Evolutionary conservation across 768 basidiomycete genomes (phyloP), one percentile per base, ranked within the genome.

Genomic region (Suillus paluster): DNA sequence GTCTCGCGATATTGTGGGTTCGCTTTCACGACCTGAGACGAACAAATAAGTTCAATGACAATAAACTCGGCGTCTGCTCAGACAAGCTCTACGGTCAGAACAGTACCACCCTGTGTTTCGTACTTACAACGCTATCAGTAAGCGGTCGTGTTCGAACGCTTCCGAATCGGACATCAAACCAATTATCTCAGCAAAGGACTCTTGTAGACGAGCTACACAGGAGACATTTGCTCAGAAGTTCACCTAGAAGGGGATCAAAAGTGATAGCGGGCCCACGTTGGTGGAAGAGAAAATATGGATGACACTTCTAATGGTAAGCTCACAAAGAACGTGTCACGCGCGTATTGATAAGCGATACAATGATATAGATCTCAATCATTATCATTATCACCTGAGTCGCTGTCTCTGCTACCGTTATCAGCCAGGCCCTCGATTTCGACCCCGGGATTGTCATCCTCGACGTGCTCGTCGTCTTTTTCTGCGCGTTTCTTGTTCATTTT

Each of bases 401-500:
- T 60, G 27, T 65, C 67, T 19, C 62, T 68, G 48, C 55, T 65
- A 44, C 63, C 56, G 3, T 63, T 63, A 57, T 73, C 65, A 58
- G 71, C 67, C 58, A 90, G 73, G 42, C 86, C 88, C 75, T 90
- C 89, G 60, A 90, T 89, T 68, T 87, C 80, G 61, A 89, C 75
- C 72, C 86, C 85, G 63, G 86, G 85, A 63, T 84, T 79, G 59
- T 85, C 75, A 10, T 73, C 73, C 58, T 68, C 79, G 60, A 72
- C 71, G 34, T 77, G 75, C 44, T 77, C 83, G 50, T 84, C 86
- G 23, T 68, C 74, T 23, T 79, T 83, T 58, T 83, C 82, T 73
- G 85, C 80, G 71, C 84, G 82, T 75, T 84, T 88, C 76, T 90
- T 90, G 72, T 90, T 87, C 76, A 92, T 76, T 81, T 92, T 96